Base-by-base conservation (phyloP, 176 grass and related monocot genomes). In the Oryza glaberrima region DNA sequence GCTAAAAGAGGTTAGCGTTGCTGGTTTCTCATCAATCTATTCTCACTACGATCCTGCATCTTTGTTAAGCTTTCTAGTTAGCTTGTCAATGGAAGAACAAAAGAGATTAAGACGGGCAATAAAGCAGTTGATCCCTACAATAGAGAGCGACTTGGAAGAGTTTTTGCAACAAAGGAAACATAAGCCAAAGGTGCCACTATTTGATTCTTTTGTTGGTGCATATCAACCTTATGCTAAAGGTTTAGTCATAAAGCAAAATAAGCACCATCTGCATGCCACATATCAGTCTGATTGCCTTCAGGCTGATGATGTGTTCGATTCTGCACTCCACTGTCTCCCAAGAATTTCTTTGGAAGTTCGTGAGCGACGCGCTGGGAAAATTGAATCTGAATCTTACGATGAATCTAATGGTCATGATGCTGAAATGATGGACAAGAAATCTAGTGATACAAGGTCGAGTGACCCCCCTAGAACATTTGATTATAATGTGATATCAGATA, bases 61-160 rank as follows among this genome's bases (percentile, higher is more conserved):
- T 43, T 66, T 95, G 45, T 88, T 95, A 86, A 93, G 86, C 25
- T 98, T 98, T 84, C 46, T 98, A 71, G 86, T 92, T 72, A 88
- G 81, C 67, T 48, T 98, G 51, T 86, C 96, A 76, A 85, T 91
- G 89, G 96, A 95, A 87, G 88, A 98, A 87, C 96, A 98, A 81
- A 98, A 95, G 81, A 41, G 81, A 67, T 28, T 98, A 58, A 90
- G 83, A 67, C 34, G 83, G 87, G 88, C 87, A 46, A 85, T 98
- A 56, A 92, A 89, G 82, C 85, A 95, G 81, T 40, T 86, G 69
- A 92, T 92, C 49, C 91, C 96, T 49, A 88, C 78, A 67, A 84
- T 98, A 75, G 91, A 95, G 67, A 76, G 74, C 58, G 93, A 95
- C 82, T 71, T 98, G 36, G 87, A 94, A 84, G 94, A 90, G 67